Evolutionary conservation across 2,329 filamentous ascomycete species (phyloP), one percentile per base, ranked within the genome.

Genomic region (Apiospora koreana): DNA sequence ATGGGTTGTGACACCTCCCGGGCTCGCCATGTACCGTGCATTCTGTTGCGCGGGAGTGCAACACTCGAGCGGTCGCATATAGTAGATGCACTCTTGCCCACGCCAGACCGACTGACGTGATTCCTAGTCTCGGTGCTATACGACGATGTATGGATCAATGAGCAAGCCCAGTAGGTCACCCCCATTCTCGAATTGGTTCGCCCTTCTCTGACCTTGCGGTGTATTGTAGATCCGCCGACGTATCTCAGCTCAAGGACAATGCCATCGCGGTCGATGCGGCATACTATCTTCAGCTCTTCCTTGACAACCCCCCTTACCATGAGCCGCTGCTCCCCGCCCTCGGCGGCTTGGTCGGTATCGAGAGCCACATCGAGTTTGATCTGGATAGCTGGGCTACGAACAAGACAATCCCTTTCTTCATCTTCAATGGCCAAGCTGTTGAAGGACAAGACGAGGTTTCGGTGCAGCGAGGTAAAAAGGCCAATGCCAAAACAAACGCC

Each of bases 301-400:
- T 97, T 76, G 89, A 92, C 78, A 88, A 87, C 70, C 81, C 87
- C 58, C 88, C 90, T 38, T 91, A 89, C 64, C 92, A 93, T 78
- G 96, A 99, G 81, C 95, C 95, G 54, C 90, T 99, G 43, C 88
- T 98, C 43, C 91, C 94, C 69, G 96, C 96, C 28, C 89, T 98
- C 65, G 96, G 95, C 67, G 96, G 96, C 70, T 88, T 95, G 72
- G 96, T 95, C 71, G 93, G 93, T 68, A 87, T 98, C 78, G 89
- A 89, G 80, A 86, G 84, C 74, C 92, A 92, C 77, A 92, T 99
- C 73, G 89, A 93, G 78, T 87, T 88, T 67, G 93, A 97, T 75
- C 85, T 99, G 41, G 87, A 92, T 71, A 85, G 86, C 71, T 94
- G 96, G 86, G 88, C 89, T 72, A 86, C 87, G 64, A 84, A 91